Evolutionary conservation across 257 asterid species (phyloP).

Genomic region (Fraxinus anomala): DNA sequence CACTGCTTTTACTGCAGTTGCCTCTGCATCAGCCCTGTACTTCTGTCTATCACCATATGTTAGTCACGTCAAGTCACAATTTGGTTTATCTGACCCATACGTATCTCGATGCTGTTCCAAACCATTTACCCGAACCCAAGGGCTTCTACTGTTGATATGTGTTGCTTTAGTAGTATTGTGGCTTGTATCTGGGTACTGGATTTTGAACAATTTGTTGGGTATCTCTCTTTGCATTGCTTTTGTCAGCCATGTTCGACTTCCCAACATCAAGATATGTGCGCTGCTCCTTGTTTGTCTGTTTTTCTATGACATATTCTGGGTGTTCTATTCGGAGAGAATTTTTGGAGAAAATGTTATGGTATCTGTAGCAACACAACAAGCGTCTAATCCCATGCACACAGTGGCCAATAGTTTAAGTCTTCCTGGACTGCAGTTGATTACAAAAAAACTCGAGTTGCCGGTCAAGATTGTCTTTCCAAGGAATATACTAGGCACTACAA

Average conservation of each 20-base stretch:
- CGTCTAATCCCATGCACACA: conserved; percentile 86
- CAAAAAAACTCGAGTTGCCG: conserved; percentile 88
- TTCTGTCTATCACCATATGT: conserved; percentile 77
- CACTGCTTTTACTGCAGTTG: conserved; percentile 86
- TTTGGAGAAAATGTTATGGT: conserved; percentile 98
- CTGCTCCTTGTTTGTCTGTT: conserved; percentile 83
- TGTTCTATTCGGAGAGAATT: conserved; percentile 86
- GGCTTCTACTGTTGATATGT: conserved; percentile 54
- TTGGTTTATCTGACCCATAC: conserved; percentile 69
- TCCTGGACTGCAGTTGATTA: conserved; percentile 85
- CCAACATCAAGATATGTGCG: conserved; percentile 92
- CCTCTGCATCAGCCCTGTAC: conserved; percentile 86
- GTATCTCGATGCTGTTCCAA: conserved; percentile 84
- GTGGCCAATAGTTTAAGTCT: conserved; percentile 88
- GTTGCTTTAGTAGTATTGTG: conserved; percentile 59
- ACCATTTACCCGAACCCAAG: conserved; percentile 71
- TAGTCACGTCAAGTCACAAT: conserved; percentile 56
- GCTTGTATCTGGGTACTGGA: conserved; percentile 94
- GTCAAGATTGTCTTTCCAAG: conserved; percentile 96
- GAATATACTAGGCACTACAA: conserved; percentile 70
- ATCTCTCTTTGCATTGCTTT: conserved; percentile 94
- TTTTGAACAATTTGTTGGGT: conserved; percentile 86
- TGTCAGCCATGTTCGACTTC: conserved; percentile 96
- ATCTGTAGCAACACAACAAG: conserved; percentile 92
- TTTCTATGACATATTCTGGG: conserved; percentile 94